These are phyloP conservation scores for Ustulina deusta DNA, from an alignment of 2,329 filamentous ascomycete species.

Conservation along the genomic window DNA sequence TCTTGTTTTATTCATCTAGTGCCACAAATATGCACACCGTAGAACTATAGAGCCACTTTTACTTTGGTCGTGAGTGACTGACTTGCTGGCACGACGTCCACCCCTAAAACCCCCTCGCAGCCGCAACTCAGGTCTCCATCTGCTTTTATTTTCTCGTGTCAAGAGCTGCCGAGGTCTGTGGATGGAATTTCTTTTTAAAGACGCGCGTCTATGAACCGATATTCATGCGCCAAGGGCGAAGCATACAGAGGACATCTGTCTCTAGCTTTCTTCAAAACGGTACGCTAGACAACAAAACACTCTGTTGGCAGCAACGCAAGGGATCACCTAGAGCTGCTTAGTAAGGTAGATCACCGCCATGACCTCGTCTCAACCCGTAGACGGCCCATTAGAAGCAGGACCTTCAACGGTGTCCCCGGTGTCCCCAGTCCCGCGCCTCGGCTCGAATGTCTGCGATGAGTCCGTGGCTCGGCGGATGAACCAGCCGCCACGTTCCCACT, in stretches of 20 bases:
- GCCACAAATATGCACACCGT: not conserved
- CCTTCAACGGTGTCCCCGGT: not conserved
- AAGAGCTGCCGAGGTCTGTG: not conserved
- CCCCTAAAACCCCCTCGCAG: not conserved
- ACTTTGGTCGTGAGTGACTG: not conserved
- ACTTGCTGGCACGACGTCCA: not conserved
- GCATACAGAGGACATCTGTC: not conserved
- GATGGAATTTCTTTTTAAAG: not conserved
- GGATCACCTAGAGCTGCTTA: not conserved
- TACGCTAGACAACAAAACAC: conserved; percentile 2
- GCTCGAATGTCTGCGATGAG: not conserved
- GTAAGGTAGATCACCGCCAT: not conserved
- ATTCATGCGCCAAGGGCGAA: not conserved
- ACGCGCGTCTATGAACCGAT: not conserved
- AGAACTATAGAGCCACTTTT: not conserved
- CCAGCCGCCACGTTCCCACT: conserved; percentile 92
- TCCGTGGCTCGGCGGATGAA: conserved; percentile 59
- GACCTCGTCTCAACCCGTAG: not conserved
- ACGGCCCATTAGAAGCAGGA: not conserved
- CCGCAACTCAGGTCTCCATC: not conserved
- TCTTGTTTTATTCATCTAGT: not conserved
- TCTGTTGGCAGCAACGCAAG: not conserved
- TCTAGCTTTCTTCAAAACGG: not conserved
- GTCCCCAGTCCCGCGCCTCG: not conserved
- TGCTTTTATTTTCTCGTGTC: not conserved